Conservation (phyloP, 202 grass and related monocot genomes). For the Setaria italica region DNA sequence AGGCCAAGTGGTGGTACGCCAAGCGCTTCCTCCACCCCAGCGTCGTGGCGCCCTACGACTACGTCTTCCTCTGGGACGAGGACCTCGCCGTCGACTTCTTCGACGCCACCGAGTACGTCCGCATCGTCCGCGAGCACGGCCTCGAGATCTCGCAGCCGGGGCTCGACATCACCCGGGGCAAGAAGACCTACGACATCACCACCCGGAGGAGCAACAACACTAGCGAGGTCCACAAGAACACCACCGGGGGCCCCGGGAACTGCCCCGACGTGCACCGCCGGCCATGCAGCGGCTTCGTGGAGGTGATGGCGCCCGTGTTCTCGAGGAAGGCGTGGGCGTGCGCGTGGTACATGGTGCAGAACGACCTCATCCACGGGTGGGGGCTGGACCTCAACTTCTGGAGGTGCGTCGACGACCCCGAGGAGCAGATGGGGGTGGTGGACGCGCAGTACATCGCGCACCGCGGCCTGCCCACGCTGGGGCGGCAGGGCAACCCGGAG, state of each 20-base stretch:
- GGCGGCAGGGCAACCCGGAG: not conserved
- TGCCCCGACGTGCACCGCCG: constrained; percentile 51
- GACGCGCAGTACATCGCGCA: constrained; percentile 78
- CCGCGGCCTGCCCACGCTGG: constrained; percentile 59
- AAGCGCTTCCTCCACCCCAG: constrained; percentile 88
- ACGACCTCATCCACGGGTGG: constrained; percentile 91
- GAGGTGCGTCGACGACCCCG: constrained; percentile 68
- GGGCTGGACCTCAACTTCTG: constrained; percentile 70
- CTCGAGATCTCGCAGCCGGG: constrained; percentile 67
- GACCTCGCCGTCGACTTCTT: constrained; percentile 65
- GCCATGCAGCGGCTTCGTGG: constrained; percentile 71
- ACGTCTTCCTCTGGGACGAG: constrained; percentile 86
- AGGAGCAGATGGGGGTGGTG: constrained; percentile 67
- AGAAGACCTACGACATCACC: constrained; percentile 44
- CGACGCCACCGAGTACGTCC: constrained; percentile 60
- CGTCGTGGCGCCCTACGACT: constrained; percentile 73
- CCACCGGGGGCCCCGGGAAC: not conserved
- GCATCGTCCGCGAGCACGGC: constrained; percentile 45
- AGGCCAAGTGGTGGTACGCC: constrained; percentile 92
- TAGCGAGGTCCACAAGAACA: constrained; percentile 47
- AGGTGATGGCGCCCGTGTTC: constrained; percentile 87
- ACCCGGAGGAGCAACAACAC: not conserved
- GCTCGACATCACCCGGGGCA: constrained; percentile 22
- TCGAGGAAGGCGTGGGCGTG: constrained; percentile 73
- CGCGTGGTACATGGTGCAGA: constrained; percentile 84